Evolutionary conservation across 805 yeast species (phyloP).

Genomic region (Cyberlindnera japonica): DNA sequence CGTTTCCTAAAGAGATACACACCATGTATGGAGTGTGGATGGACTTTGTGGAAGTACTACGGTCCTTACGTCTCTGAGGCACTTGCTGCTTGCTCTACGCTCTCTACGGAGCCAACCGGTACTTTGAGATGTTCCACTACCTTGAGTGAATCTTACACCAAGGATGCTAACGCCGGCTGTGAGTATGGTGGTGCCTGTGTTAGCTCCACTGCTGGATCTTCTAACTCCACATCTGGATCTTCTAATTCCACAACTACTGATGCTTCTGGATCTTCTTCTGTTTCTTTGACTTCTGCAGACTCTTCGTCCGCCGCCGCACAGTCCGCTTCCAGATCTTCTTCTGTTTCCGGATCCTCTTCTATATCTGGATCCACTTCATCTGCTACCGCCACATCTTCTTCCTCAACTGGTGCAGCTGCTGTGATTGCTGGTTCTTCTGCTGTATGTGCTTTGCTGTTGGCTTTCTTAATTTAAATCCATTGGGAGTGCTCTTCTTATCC

Average conservation of each 20-base stretch:
- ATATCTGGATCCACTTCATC: constrained; percentile 13
- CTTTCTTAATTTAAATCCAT: constrained; percentile 14
- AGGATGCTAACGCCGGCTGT: constrained; percentile 19
- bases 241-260: constrained; percentile 13
- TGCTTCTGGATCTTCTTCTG: constrained; percentile 9
- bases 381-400: constrained; percentile 11
- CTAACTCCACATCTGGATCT: constrained; percentile 14
- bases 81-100: constrained; percentile 30
- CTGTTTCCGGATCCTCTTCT: constrained; percentile 14
- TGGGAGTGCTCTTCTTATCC: no score
- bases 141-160: constrained; percentile 20
- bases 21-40: constrained; percentile 38
- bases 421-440: constrained; percentile 16
- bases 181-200: constrained; percentile 19
- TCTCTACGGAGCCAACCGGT: constrained; percentile 37
- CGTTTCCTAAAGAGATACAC: constrained; percentile 28
- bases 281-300: constrained; percentile 1
- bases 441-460: constrained; percentile 15
- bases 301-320: constrained; percentile 6
- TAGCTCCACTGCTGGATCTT: constrained; percentile 4
- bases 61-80: constrained; percentile 31
- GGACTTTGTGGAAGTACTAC: constrained; percentile 38
- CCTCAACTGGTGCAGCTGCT: constrained; percentile 15
- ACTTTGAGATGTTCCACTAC: constrained; percentile 30
- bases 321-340: constrained; percentile 12